phyloP scores from a whole-genome alignment of 306 rosid genomes.

The Lathyrus aphaca region DNA sequence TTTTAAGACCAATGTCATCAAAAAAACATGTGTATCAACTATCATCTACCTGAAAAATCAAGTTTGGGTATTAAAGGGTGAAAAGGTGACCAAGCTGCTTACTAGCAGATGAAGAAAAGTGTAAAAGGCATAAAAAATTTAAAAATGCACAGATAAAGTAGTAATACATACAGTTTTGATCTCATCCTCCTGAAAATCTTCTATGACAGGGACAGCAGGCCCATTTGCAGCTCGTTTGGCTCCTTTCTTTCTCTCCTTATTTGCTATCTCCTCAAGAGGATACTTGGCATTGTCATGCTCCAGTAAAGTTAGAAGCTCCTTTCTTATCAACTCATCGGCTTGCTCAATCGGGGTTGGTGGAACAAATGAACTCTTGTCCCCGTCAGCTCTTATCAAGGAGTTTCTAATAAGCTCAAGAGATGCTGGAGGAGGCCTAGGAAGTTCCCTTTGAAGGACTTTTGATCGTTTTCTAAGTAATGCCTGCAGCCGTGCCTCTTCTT shows the following conservation, averaged over 20 bases:
- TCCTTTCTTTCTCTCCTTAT: conserved; percentile 77
- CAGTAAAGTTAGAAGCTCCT: conserved; percentile 71
- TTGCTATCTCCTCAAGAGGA: conserved; percentile 66
- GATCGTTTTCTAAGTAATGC: conserved; percentile 92
- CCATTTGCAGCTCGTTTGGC: conserved; percentile 60
- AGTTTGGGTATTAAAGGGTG: conserved; percentile 16
- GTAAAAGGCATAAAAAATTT: background rate
- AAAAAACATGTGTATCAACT: conserved; percentile 1
- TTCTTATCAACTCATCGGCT: conserved; percentile 83
- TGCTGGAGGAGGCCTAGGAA: conserved; percentile 90
- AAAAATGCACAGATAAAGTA: conserved; percentile 9
- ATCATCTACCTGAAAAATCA: conserved; percentile 22
- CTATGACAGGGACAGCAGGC: conserved; percentile 66
- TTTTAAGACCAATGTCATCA: background rate
- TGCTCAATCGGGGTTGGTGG: conserved; percentile 90
- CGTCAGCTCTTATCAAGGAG: conserved; percentile 84
- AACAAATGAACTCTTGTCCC: conserved; percentile 93
- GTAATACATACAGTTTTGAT: conserved; percentile 61
- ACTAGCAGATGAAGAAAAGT: conserved; percentile 17
- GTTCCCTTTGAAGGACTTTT: conserved; percentile 91
- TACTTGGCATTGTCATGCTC: conserved; percentile 94
- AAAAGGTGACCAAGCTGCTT: conserved; percentile 28
- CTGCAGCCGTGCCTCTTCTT: conserved; percentile 81
- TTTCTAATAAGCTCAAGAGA: conserved; percentile 77
- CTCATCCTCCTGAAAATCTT: conserved; percentile 80